These are phyloP conservation scores for Fusarium nisikadoi DNA, from an alignment of 2,329 filamentous ascomycete species.

Conservation along the genomic window DNA sequence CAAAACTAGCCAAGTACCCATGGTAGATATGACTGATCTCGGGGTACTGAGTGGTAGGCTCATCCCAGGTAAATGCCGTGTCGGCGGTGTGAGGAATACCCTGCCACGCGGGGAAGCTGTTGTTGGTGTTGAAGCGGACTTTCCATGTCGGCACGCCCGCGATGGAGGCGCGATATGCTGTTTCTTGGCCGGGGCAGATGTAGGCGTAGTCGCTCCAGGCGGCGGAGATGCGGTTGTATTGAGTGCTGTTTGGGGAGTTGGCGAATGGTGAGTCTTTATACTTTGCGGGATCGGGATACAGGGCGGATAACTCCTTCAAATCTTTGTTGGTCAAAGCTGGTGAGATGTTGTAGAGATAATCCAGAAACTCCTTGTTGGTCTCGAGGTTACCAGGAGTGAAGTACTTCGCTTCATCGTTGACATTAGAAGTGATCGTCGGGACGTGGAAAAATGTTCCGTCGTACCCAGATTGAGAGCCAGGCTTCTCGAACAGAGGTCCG, in stretches of 20 bases:
- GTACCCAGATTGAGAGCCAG: constrained; percentile 54
- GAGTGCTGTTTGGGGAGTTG: constrained; percentile 53
- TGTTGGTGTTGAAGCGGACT: constrained; percentile 52
- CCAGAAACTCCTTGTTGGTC: constrained; percentile 51
- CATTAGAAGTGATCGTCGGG: constrained; percentile 51
- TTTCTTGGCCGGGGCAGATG: constrained; percentile 57
- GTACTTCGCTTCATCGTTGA: constrained; percentile 51
- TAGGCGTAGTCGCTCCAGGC: constrained; percentile 59
- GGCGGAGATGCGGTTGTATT: constrained; percentile 57
- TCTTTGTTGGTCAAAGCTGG: constrained; percentile 46
- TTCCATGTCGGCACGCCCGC: constrained; percentile 52
- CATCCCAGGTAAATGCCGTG: constrained; percentile 51
- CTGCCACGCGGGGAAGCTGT: constrained; percentile 48
- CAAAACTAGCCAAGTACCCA: constrained; percentile 52
- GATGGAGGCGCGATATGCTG: constrained; percentile 50
- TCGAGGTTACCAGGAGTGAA: constrained; percentile 48
- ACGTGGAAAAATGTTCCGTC: constrained; percentile 52
- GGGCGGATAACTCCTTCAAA: constrained; percentile 39
- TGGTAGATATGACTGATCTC: constrained; percentile 52
- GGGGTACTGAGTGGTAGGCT: constrained; percentile 48
- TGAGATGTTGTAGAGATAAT: constrained; percentile 51
- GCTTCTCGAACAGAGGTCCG: constrained; percentile 58
- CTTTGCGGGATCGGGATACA: constrained; percentile 52
- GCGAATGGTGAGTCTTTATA: constrained; percentile 50
- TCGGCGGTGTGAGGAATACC: constrained; percentile 54